Percentiles rank a stretch among this genome's conserved stretches.
Evolutionary conservation across 306 rosid species (phyloP).

Genomic region (Vigna nakashimae): DNA sequence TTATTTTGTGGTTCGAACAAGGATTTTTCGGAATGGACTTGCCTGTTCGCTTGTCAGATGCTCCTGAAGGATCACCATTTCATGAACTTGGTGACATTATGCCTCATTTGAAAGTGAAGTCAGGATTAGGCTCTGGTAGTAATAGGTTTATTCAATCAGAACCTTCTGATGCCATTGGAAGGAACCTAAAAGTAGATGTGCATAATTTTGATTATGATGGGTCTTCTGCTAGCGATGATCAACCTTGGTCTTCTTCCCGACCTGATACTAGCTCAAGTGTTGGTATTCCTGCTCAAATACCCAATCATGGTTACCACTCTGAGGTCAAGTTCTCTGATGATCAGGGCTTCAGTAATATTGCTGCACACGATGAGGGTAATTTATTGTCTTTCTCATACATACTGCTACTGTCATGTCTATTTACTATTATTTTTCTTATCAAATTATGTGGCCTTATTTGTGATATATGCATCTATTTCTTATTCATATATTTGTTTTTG

Average conservation of each 20-base stretch:
- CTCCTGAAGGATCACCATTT: conserved; percentile 65
- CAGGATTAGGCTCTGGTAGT: conserved; percentile 49
- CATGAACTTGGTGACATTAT: conserved; percentile 70
- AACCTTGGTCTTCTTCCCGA: conserved; percentile 55
- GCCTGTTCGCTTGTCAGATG: conserved; percentile 69
- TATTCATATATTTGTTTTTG: conserved; percentile 39
- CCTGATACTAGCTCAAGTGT: conserved; percentile 49
- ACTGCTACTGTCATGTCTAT: conserved; percentile 19
- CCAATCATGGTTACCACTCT: conserved; percentile 49
- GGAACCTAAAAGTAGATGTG: conserved; percentile 53
- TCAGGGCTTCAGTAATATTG: conserved; percentile 50
- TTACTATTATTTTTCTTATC: conserved; percentile 20
- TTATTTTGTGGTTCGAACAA: conserved; percentile 76
- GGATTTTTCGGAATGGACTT: conserved; percentile 70
- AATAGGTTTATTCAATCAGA: conserved; percentile 53
- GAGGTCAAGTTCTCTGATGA: conserved; percentile 54
- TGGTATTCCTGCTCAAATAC: conserved; percentile 46
- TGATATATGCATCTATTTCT: conserved; percentile 17
- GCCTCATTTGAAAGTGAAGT: conserved; percentile 63
- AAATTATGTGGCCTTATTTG: conserved; percentile 15
- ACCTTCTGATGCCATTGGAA: conserved; percentile 50
- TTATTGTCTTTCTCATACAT: conserved; percentile 21
- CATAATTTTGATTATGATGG: conserved; percentile 48
- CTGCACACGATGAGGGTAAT: conserved; percentile 62
- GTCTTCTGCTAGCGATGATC: conserved; percentile 48